A percentile compares a stretch with the other conserved stretches of the same genome.
Evolutionary conservation across 805 yeast species (phyloP).

Genomic region (Schwanniomyces sp.): DNA sequence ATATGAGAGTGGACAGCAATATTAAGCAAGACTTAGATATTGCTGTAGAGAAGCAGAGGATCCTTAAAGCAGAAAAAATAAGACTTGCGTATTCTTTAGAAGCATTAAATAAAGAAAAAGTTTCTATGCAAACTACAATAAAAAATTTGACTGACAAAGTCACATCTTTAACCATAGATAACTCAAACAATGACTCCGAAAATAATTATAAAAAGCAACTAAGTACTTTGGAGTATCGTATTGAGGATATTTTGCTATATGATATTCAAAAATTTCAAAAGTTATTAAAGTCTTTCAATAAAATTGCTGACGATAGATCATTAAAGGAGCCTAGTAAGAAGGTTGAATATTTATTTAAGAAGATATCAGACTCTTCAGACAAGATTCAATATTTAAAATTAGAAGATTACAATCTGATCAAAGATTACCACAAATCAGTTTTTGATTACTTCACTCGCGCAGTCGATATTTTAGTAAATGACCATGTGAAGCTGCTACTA

Average conservation of each 20-base stretch:
- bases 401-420: constrained; percentile 18
- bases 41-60: constrained; percentile 45
- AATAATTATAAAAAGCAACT: constrained; percentile 11
- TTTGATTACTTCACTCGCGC: constrained; percentile 62
- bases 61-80: constrained; percentile 44
- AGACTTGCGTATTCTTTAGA: constrained; percentile 42
- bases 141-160: constrained; percentile 40
- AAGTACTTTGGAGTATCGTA: constrained; percentile 39
- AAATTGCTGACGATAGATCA: constrained; percentile 58
- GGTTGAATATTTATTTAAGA: constrained; percentile 25
- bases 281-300: constrained; percentile 49
- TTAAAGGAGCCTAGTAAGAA: constrained; percentile 58
- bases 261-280: constrained; percentile 50
- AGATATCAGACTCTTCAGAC: constrained; percentile 3
- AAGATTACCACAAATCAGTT: constrained; percentile 44
- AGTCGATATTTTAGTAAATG: constrained; percentile 54
- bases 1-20: constrained; percentile 9
- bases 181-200: constrained; percentile 5
- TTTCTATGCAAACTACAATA: constrained; percentile 32
- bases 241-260: constrained; percentile 37
- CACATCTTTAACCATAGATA: constrained; percentile 19
- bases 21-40: constrained; percentile 36
- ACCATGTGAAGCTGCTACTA: constrained; percentile 46
- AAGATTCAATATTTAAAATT: constrained; percentile 16
- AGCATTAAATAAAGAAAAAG: constrained; percentile 37